Conservation (phyloP, 2,329 filamentous ascomycete genomes). For the Rosellinia necatrix region DNA sequence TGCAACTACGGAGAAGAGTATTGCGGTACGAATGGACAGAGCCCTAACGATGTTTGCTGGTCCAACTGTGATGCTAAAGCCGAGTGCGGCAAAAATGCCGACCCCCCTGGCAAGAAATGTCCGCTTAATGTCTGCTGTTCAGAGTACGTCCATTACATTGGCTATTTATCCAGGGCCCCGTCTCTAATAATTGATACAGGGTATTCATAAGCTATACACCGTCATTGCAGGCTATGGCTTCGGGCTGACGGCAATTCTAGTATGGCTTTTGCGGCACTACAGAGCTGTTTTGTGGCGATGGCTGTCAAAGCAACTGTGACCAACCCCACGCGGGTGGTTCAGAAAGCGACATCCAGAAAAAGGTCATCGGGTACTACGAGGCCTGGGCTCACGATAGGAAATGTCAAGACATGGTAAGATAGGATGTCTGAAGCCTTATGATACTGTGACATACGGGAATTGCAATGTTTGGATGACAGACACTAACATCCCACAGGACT, state of each 20-base stretch:
- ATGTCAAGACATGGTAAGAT: background rate
- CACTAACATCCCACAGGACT: background rate
- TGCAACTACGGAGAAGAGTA: slow-evolving; percentile 18
- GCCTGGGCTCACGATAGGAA: slow-evolving; percentile 29
- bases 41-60: slow-evolving; percentile 38
- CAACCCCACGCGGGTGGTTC: slow-evolving; percentile 18
- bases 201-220: too few species aligned
- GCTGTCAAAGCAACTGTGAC: slow-evolving; percentile 37
- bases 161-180: too few species aligned
- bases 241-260: background rate
- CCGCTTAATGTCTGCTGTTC: slow-evolving; percentile 9
- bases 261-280: slow-evolving; percentile 44
- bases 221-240: too few species aligned
- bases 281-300: slow-evolving; percentile 32
- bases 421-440: background rate
- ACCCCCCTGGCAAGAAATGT: background rate
- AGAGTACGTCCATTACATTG: too few species aligned
- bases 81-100: slow-evolving; percentile 40
- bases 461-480: too few species aligned
- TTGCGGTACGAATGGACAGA: slow-evolving; percentile 32
- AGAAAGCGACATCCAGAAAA: slow-evolving; percentile 20
- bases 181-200: too few species aligned
- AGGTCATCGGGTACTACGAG: slow-evolving; percentile 43
- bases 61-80: slow-evolving; percentile 42
- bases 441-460: background rate